Conservation (phyloP, 78 protist genomes). For the Dictyostelium citrinum region DNA sequence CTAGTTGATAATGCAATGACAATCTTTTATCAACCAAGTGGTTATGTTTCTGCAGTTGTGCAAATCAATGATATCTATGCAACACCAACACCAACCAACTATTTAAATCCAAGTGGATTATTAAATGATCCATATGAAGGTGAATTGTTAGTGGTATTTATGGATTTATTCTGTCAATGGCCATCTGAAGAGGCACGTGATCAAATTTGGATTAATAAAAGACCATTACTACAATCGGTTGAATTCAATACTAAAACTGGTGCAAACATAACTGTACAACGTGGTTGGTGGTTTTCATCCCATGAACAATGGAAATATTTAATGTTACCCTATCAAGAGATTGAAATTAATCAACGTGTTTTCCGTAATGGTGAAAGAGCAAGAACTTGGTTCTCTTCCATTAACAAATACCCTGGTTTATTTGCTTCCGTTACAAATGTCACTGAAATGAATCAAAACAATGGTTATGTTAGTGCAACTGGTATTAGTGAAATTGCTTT, state of each 20-base stretch:
- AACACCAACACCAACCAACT: slow-evolving; percentile 51
- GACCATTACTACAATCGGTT: slow-evolving; percentile 14
- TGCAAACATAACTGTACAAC: slow-evolving; percentile 42
- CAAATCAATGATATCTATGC: slow-evolving; percentile 32
- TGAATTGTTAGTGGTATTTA: slow-evolving; percentile 53
- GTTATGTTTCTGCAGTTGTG: slow-evolving; percentile 31
- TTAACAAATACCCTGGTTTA: slow-evolving; percentile 53
- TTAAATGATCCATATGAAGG: slow-evolving; percentile 83
- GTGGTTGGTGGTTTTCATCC: slow-evolving; percentile 79
- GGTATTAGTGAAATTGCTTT: slow-evolving; percentile 61
- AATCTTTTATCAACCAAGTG: slow-evolving; percentile 32
- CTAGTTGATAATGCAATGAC: slow-evolving; percentile 32
- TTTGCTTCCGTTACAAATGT: slow-evolving; percentile 67
- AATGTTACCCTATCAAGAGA: slow-evolving; percentile 53
- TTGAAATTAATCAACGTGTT: slow-evolving; percentile 30
- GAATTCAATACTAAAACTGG: slow-evolving; percentile 2
- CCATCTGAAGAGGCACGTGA: slow-evolving; percentile 10
- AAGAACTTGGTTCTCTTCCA: slow-evolving; percentile 56
- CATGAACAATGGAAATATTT: slow-evolving; percentile 83
- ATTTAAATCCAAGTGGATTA: slow-evolving; percentile 4
- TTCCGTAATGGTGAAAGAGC: slow-evolving; percentile 76
- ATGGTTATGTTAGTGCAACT: slow-evolving; percentile 33
- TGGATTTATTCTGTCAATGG: slow-evolving; percentile 77
- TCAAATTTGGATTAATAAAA: slow-evolving; percentile 70
- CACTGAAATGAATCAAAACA: not conserved